Base-by-base conservation (phyloP, 2,329 filamentous ascomycete species). In the Xylariaceae sp. region DNA sequence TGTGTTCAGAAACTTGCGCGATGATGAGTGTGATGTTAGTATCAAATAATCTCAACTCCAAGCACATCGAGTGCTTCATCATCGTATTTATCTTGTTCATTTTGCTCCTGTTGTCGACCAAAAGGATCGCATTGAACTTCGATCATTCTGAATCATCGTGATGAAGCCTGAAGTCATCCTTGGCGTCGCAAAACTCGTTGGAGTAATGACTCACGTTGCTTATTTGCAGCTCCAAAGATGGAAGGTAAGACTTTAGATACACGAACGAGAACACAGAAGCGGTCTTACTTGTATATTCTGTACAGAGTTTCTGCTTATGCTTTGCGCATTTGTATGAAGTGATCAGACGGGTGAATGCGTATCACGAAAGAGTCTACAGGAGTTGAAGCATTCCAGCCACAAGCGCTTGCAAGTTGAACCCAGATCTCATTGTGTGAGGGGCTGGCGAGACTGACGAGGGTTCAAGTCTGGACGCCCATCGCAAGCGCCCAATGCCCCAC, bases 141-240 rank as follows among this genome's bases (percentile, higher is more conserved):
- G 51, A 58, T 62, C 57, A 63, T 62, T 55, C 51, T 63, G 59
- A 63, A 56, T 60, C 61, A 63, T 61, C 15, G 30, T 35, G 49
- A 6, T 56, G 39, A 53, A 30, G 9, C 17, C 11, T 48, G 18
- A 34, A 50, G 37, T 56, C 11, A 8, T 35, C 13, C 35, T 44
- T 55, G 23, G 53, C 55, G 13, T 39, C 35, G 50, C 4, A 18
- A n/a, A 42, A 42, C 45, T 44, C 42, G 23, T 30, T 30, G 23
- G 23, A 30, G 23, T 30, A 30, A 30, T 30, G 23, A 30, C 23
- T 30, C 23, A 30, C 23, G 23, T 30, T 30, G 23, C 23, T 30
- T 30, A 30, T 30, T 30, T 5, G 23, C 23, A 30, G 23, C 23
- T 30, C 23, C 23, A 30, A 30, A 30, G 23, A 30, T 30, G 23